Base-by-base conservation (phyloP, 306 rosid species). In the Glycine tomentella region DNA sequence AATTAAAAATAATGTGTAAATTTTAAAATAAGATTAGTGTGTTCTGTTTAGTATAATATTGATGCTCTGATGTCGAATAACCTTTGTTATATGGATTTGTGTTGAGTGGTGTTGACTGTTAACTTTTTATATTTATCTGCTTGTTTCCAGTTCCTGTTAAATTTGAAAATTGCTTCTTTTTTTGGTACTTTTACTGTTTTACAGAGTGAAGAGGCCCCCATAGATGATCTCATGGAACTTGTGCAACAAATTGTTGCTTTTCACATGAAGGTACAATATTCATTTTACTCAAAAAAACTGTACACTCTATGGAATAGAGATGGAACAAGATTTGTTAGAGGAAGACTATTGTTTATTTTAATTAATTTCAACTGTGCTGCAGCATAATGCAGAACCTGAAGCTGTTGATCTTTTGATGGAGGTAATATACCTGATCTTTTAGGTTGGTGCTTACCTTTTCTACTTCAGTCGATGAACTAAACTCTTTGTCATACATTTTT, bases 361-460 rank as follows among this genome's bases (percentile, higher is more conserved):
- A 87, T 87, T 4, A 69, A 72, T 80, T 80, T 76, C 11, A 78
- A 79, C 72, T 82, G 56, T 62, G 69, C 79, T 90, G 81, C 94
- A 96, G 99, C 99, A 96, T 82, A 96, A 93, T 83, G 99, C 99
- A 3, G 99, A 96, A 75, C 97, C 98, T 16, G 99, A 96, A 84
- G 98, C 98, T 74, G 98, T 96, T 72, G 99, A 96, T 90, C 98
- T 96, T 74, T 84, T 96, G 84, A 92, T 96, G 97, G 99, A 96
- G 99, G 99, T 96, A 82, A 64, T 65, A 36, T 66, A 8, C 64
- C 31, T 25, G 17, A 6, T 52, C 55, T 14, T 68, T 9, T 67
- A 25, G 9, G 48, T 49, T 55, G 20, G 74, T 48, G 12, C 50
- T 12, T 53, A 69, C 33, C 55, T 14, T 1, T 48, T 20, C 77